phyloP scores from a whole-genome alignment of 2,329 filamentous ascomycete species.

The Talaromyces pinophilus region DNA sequence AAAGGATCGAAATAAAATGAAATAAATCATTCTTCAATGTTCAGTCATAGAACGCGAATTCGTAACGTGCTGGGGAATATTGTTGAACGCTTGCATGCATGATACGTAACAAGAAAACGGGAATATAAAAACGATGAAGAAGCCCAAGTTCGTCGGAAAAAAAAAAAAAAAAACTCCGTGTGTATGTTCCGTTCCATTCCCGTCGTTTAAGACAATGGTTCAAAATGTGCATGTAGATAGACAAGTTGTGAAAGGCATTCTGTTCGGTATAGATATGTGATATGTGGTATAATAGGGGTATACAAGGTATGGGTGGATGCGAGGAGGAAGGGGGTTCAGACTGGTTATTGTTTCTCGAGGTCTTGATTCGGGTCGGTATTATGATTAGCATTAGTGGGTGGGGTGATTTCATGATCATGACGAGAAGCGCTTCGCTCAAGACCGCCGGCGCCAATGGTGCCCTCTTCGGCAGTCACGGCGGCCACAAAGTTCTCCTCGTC shows the following conservation, averaged over 20 bases:
- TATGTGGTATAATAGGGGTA: neutral
- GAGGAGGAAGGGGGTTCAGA: neutral
- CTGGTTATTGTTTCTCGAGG: constrained; percentile 9
- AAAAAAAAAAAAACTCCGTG: neutral
- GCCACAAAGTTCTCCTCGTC: neutral
- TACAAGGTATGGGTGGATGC: neutral
- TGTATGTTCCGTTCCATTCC: neutral
- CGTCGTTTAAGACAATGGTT: neutral
- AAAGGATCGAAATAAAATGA: neutral
- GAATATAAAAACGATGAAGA: too few relatives aligned
- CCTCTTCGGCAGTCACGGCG: constrained; percentile 7
- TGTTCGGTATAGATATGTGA: neutral
- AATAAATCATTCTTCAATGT: neutral
- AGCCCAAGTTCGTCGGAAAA: neutral
- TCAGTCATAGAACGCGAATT: neutral
- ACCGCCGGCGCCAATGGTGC: constrained; percentile 15
- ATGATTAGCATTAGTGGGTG: neutral
- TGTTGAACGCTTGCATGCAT: constrained; percentile 2
- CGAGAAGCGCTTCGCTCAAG: constrained; percentile 17
- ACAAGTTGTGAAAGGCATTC: neutral
- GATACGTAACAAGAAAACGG: too few relatives aligned
- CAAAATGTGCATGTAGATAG: neutral
- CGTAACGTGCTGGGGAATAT: neutral
- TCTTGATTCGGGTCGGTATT: constrained; percentile 3
- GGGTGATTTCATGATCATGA: neutral